Base-by-base conservation (phyloP, 257 asterid genomes). In the Voacanga thouarsii region DNA sequence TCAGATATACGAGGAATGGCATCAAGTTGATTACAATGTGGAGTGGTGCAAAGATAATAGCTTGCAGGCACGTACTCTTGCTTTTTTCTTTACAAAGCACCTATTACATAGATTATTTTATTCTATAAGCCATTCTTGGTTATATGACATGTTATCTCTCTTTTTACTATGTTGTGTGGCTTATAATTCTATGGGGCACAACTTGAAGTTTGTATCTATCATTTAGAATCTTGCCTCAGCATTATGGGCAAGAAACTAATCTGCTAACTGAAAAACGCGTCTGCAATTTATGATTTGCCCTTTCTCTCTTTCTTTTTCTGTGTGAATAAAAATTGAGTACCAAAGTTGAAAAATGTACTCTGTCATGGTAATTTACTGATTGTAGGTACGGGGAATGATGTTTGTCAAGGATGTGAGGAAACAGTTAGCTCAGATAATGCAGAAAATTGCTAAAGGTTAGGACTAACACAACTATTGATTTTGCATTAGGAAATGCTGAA, bases 351-450 rank as follows among this genome's bases (percentile, higher is more conserved):
- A 76, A 16, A 43, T 71, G 70, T 70, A 6, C 66, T 61, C 68
- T 72, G 5, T 9, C 55, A 44, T 78, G 57, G 47, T 37, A 74
- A 81, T 86, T 80, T 86, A 51, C 82, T 86, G 75, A 78, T 85
- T 75, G 75, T 80, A 96, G 99, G 96, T 96, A 80, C 89, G 97
- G 28, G 97, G 98, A 72, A 92, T 96, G 98, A 83, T 79, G 88
- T 96, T 96, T 84, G 97, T 96, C 83, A 90, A 86, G 85, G 90
- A 92, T 82, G 97, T 96, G 43, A 86, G 98, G 87, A 89, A 87
- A 77, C 99, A 96, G 85, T 83, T 96, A 79, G 78, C 92, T 86
- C 98, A 96, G 85, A 96, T 96, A 84, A 96, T 95, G 93, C 96
- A 86, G 84, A 95, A 90, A 87, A 85, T 82, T 82, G 88, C 96